These are phyloP conservation scores for Madurella mycetomatis DNA, from an alignment of 2,329 filamentous ascomycete genomes.

Conservation along the genomic window DNA sequence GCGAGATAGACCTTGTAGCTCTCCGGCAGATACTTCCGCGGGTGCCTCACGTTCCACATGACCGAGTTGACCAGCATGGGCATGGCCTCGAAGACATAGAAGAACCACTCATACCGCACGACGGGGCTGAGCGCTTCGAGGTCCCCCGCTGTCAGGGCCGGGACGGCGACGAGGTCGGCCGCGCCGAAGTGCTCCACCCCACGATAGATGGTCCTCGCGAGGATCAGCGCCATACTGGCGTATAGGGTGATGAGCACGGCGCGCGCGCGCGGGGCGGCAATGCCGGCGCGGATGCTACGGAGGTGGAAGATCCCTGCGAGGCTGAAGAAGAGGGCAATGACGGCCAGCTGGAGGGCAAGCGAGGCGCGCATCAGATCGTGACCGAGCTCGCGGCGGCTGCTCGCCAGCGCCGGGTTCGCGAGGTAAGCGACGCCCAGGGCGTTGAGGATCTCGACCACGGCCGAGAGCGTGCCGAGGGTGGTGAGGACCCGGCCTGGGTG, in stretches of 20 bases:
- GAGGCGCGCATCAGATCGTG: slow-evolving; percentile 46
- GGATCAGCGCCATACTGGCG: slow-evolving; percentile 44
- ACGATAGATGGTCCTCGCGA: slow-evolving; percentile 53
- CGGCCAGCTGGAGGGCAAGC: slow-evolving; percentile 51
- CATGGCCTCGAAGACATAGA: slow-evolving; percentile 53
- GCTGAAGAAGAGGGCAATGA: slow-evolving; percentile 45
- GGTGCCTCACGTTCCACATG: slow-evolving; percentile 49
- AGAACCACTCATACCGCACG: slow-evolving; percentile 55
- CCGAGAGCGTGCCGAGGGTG: slow-evolving; percentile 35
- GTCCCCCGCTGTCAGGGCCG: slow-evolving; percentile 39
- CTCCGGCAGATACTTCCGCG: slow-evolving; percentile 46
- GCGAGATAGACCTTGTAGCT: slow-evolving; percentile 48
- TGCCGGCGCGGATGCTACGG: slow-evolving; percentile 36
- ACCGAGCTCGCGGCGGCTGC: slow-evolving; percentile 38
- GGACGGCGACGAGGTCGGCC: slow-evolving; percentile 34
- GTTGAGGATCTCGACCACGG: slow-evolving; percentile 20
- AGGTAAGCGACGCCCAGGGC: slow-evolving; percentile 44
- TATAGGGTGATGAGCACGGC: slow-evolving; percentile 47
- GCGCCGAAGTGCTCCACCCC: slow-evolving; percentile 54
- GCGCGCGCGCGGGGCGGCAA: slow-evolving; percentile 32
- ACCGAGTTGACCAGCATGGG: slow-evolving; percentile 50
- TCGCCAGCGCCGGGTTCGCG: slow-evolving; percentile 40
- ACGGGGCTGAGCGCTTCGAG: slow-evolving; percentile 42
- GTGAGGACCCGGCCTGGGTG: slow-evolving; percentile 36
- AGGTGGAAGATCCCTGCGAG: slow-evolving; percentile 48